Percentiles rank a stretch among this genome's conserved stretches.
Conservation (phyloP, 1,284 basidiomycete species). For the Moesziomyces sp. region DNA sequence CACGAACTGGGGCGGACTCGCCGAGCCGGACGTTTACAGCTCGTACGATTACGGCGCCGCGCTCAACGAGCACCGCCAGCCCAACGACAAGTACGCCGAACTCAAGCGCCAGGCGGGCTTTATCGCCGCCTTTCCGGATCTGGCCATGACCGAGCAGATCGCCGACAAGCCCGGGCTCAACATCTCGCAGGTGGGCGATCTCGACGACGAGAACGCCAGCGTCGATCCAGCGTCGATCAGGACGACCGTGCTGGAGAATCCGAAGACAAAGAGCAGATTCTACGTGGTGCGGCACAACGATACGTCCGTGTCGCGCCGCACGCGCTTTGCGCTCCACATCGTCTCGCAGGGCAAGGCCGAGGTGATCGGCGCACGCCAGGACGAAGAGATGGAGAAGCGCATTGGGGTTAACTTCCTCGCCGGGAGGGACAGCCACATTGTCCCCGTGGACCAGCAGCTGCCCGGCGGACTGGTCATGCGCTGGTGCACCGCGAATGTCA, state of each 20-base stretch:
- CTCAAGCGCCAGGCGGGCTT: conserved; percentile 51
- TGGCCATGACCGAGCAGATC: conserved; percentile 42
- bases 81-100: conserved; percentile 48
- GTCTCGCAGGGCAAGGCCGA: conserved; percentile 34
- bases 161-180: conserved; percentile 22
- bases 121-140: conserved; percentile 43
- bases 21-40: conserved; percentile 48
- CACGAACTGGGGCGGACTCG: conserved; percentile 74
- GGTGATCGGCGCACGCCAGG: conserved; percentile 10
- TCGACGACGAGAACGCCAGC: conserved; percentile 3
- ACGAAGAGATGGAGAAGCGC: neutral
- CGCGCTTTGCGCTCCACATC: conserved; percentile 27
- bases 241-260: conserved; percentile 38
- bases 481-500: conserved; percentile 72
- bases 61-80: conserved; percentile 44
- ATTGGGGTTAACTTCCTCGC: conserved; percentile 20
- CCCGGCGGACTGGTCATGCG: conserved; percentile 67
- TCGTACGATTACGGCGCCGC: conserved; percentile 69
- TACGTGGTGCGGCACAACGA: conserved; percentile 76
- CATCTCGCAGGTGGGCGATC: conserved; percentile 17
- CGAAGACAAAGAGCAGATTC: conserved; percentile 70
- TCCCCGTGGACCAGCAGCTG: conserved; percentile 38
- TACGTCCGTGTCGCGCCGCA: conserved; percentile 41
- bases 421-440: conserved; percentile 40
- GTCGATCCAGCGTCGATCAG: conserved; percentile 15